Evolutionary conservation across 1,284 basidiomycete species (phyloP), one percentile per base, ranked within the genome.

Genomic region (Sporisorium graminicola): DNA sequence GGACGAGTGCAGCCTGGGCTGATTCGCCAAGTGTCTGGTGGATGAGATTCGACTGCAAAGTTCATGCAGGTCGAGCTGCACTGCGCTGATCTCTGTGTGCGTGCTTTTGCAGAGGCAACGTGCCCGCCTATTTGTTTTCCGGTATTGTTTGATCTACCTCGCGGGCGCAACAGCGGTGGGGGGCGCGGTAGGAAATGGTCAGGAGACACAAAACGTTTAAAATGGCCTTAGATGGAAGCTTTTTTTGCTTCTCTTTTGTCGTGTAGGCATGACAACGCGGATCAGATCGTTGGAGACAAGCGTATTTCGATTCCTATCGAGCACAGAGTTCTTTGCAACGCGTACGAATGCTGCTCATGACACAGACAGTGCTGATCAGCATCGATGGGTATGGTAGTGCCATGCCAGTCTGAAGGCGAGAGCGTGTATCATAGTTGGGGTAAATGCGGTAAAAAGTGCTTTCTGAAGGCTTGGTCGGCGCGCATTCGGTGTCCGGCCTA

Each of bases 141-240:
- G n/a, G n/a, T n/a, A n/a, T n/a, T n/a, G n/a, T n/a, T n/a, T n/a
- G n/a, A n/a, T n/a, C n/a, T n/a, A n/a, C n/a, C n/a, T n/a, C n/a
- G n/a, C n/a, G n/a, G n/a, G n/a, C n/a, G n/a, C n/a, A n/a, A n/a
- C n/a, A n/a, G n/a, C n/a, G n/a, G n/a, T n/a, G n/a, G n/a, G n/a
- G n/a, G n/a, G n/a, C n/a, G n/a, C n/a, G n/a, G n/a, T n/a, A n/a
- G n/a, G n/a, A n/a, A n/a, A n/a, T n/a, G n/a, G n/a, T n/a, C n/a
- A n/a, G n/a, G n/a, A n/a, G n/a, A n/a, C n/a, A n/a, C n/a, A n/a
- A n/a, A n/a, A n/a, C n/a, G n/a, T n/a, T n/a, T n/a, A 44, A 47
- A 58, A 58, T 22, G 44, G 35, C 37, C 44, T 37, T 58, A 31
- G 31, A 5, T 58, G 44, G 56, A 58, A 58, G 46, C 42, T 47